Evolutionary conservation across 306 rosid species (phyloP), one percentile per base, ranked within the genome.

Genomic region (Cucumis melo): DNA sequence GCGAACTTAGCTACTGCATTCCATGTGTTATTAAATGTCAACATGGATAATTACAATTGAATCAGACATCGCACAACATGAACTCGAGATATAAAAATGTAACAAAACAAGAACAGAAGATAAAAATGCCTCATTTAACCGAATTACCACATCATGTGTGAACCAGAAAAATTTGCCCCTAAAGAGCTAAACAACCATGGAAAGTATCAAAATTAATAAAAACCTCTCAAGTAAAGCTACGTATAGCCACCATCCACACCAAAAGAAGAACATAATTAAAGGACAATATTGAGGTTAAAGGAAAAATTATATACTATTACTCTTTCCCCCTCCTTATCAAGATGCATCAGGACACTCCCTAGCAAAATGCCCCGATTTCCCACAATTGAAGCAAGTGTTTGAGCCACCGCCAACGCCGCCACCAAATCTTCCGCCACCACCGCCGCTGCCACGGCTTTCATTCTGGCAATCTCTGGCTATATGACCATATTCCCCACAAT

Each of bases 351-450:
- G 76, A 71, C 98, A 93, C 39, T 93, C 98, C 80, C 86, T 89
- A 0, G 97, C 97, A 80, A 91, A 83, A 80, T 90, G 96, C 16
- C 92, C 92, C 12, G 87, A 82, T 81, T 88, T 85, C 79, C 85
- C 85, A 62, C 85, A 82, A 24, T 78, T 82, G 82, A 73, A 82
- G 68, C 85, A 82, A 50, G 74, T 62, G 51, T 62, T 54, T 1
- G 78, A 53, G 0, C 83, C 80, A 2, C 80, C 80, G 36, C 80
- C 73, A 2, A 77, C 77, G 19, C 55, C 53, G 11, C 80, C 78
- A 13, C 84, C 78, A 15, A 63, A 56, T 41, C 75, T 62, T 54
- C 85, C 78, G 6, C 67, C 78, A 12, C 73, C 77, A 1, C 78
- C 73, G 19, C 81, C 75, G n/a, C 76, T 64, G 39, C 64, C 73